These are phyloP conservation scores for Glonium stellatum DNA, from an alignment of 495 filamentous ascomycete genomes.

Conservation along the genomic window DNA sequence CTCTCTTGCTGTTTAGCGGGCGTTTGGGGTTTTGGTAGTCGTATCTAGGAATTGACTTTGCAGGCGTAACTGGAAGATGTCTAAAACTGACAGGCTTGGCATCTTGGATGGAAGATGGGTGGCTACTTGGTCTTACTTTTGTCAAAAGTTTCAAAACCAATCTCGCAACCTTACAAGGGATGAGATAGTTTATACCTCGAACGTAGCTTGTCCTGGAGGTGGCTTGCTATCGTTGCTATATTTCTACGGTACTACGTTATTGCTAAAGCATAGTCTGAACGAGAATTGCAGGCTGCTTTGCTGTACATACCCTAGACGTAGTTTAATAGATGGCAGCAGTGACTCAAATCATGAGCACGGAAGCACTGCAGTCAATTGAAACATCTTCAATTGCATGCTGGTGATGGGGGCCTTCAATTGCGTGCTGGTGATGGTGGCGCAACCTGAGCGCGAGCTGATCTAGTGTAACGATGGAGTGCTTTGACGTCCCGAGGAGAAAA, in stretches of 20 bases:
- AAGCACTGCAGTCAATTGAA: neutral
- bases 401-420: too few relatives aligned
- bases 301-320: slow-evolving; percentile 1
- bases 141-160: neutral
- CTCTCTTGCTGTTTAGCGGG: slow-evolving; percentile 3
- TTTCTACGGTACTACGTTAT: too few relatives aligned
- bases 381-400: neutral
- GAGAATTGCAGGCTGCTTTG: neutral
- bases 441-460: too few relatives aligned
- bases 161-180: neutral
- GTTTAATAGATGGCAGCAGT: neutral
- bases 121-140: neutral
- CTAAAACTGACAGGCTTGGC: neutral
- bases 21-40: neutral
- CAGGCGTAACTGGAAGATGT: neutral
- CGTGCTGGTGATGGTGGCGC: too few relatives aligned
- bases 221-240: neutral
- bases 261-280: neutral
- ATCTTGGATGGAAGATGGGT: neutral
- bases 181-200: neutral
- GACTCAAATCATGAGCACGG: neutral
- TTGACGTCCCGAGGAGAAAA: too few relatives aligned
- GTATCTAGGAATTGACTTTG: neutral
- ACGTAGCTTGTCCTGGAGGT: neutral
- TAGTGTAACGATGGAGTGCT: too few relatives aligned